Base-by-base conservation (phyloP, 805 yeast species). In the Candida mattraensis region DNA sequence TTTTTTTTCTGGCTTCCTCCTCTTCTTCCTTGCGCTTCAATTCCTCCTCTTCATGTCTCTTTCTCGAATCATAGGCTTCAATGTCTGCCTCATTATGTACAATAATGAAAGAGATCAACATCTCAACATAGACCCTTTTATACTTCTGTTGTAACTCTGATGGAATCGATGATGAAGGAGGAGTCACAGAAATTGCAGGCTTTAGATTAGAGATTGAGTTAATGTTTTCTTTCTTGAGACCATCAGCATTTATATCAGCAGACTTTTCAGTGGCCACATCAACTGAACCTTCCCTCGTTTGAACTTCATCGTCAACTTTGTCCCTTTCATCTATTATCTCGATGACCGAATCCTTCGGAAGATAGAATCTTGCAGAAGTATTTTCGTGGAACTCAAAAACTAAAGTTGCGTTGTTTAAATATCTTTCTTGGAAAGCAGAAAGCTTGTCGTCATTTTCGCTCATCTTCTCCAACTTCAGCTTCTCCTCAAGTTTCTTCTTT, bases 321-420 rank as follows among this genome's bases (percentile, higher is more conserved):
- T 52, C 55, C 3, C 58, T 64, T 18, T 57, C 63, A 2, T 51
- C 63, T 1, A 63, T 27, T 1, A 74, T 65, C 60, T 89, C 97
- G 40, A 83, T 65, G 3, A 91, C 72, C 1, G 94, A 74, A 44
- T 87, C 76, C 45, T 80, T 80, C 0, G 98, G 97, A 0, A 91
- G 54, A 39, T 73, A 63, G 51, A 74, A 91, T 39, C 98, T 71
- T 6, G 80, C 80, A 29, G 80, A 72, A 0, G 93, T 76, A 54
- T 80, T 81, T 50, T 93, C 98, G 18, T 73, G 72, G 62, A 80
- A 91, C 58, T 93, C 99, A 57, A 91, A 80, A 5, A 88, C 80
- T 24, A 93, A 56, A 35, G 86, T 83, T 0, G 94, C 87, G 48
- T 77, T 76, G 23, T 72, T 57, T 15, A 76, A 63, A 50, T 83